phyloP scores from a whole-genome alignment of 805 yeast species.

The Candida pseudofarinosa region DNA sequence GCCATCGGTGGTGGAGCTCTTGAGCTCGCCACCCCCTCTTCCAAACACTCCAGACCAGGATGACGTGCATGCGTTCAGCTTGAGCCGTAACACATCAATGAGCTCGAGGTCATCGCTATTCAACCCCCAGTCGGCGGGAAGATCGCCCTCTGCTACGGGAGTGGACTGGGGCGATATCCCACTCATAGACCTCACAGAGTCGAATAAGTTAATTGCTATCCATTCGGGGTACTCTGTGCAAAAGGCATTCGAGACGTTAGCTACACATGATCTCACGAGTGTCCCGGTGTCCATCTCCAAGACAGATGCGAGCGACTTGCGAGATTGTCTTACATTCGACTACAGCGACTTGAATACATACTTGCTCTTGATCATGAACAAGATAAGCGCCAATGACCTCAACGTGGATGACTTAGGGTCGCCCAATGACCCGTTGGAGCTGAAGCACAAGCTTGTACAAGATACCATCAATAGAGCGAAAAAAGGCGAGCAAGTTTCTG shows the following conservation, averaged over 20 bases:
- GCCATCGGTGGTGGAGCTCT: constrained; percentile 69
- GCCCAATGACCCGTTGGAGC: constrained; percentile 20
- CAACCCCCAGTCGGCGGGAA: constrained; percentile 4
- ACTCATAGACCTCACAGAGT: constrained; percentile 70
- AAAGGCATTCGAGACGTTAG: constrained; percentile 77
- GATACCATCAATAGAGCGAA: constrained; percentile 60
- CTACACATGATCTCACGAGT: constrained; percentile 71
- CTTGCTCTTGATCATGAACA: constrained; percentile 77
- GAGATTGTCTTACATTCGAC: constrained; percentile 79
- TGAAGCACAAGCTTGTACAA: constrained; percentile 37
- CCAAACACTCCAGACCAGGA: constrained; percentile 39
- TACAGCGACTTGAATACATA: constrained; percentile 88
- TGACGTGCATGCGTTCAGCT: constrained; percentile 34
- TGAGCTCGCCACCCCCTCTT: constrained; percentile 73
- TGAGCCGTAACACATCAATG: constrained; percentile 33
- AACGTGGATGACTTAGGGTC: constrained; percentile 24
- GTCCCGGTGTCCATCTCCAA: constrained; percentile 62
- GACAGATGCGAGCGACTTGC: constrained; percentile 47
- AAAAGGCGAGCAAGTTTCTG: constrained; percentile 87
- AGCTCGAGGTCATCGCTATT: constrained; percentile 19
- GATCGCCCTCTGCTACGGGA: constrained; percentile 6
- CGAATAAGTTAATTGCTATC: constrained; percentile 70
- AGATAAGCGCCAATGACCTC: constrained; percentile 41
- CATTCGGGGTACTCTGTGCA: constrained; percentile 72
- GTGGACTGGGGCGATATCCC: constrained; percentile 71